Percentiles rank a stretch among this genome's conserved stretches.
Evolutionary conservation across 129 eudicot species (phyloP).

Genomic region (Heracleum sosnowskyi): DNA sequence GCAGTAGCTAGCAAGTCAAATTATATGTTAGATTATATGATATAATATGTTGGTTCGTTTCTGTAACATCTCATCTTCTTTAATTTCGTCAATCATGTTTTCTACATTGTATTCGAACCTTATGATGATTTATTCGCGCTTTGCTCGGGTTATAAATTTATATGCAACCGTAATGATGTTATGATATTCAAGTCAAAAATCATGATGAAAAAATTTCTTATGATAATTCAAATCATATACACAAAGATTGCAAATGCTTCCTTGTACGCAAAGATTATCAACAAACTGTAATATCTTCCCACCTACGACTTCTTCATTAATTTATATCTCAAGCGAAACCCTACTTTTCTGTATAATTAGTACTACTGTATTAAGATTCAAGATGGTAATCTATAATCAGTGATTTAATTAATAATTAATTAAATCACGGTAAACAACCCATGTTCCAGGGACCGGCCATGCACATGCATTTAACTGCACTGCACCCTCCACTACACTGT

Average conservation of each 20-base stretch:
- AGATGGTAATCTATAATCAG: too few species aligned
- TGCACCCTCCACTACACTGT: not conserved
- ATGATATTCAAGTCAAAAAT: not conserved
- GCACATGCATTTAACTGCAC: conserved; percentile 6
- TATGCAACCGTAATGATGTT: too few species aligned
- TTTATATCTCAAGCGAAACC: too few species aligned
- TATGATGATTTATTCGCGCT: too few species aligned
- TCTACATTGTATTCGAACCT: not conserved
- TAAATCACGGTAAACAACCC: not conserved
- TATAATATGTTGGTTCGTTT: not conserved
- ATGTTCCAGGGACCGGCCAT: not conserved
- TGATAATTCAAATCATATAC: not conserved
- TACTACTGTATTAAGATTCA: too few species aligned
- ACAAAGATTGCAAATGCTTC: not conserved
- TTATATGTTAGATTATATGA: not conserved
- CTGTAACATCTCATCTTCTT: not conserved
- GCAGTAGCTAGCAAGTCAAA: not conserved
- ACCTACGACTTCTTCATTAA: not conserved
- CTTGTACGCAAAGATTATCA: conserved; percentile 1
- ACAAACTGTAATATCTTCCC: not conserved
- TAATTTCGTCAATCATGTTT: not conserved
- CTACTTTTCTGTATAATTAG: too few species aligned
- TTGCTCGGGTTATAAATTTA: too few species aligned
- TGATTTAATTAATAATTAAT: too few species aligned
- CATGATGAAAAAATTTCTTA: not conserved